Base-by-base conservation (phyloP, 768 basidiomycete species). In the Serendipita sp. region DNA sequence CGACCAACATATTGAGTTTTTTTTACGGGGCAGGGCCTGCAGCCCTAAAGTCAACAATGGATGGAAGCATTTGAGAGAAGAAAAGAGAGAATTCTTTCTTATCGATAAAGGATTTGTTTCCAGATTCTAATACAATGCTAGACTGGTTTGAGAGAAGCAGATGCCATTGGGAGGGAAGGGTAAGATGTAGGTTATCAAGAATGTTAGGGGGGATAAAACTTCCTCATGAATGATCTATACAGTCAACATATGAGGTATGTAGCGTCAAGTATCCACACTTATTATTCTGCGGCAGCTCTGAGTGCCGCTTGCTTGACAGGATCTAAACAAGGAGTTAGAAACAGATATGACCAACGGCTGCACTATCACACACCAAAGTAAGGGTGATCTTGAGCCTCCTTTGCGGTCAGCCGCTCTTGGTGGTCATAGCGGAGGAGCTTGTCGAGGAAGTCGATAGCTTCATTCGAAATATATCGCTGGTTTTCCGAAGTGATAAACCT, bases 371-470 rank as follows among this genome's bases (percentile, higher is more conserved):
- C 70, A 89, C 89, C 88, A 71, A 97, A 98, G 76, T 96, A 97
- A n/a, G 87, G 80, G 70, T 96, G 94, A 16, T 78, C 79, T 73
- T 95, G 92, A 3, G 92, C 91, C 74, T 98, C 95, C 67, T 85
- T 84, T 63, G 95, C 95, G 4, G 95, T 98, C 66, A 97, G 79
- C 64, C 95, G 85, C 72, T 95, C 93, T 77, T 96, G 93, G 72
- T 98, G 95, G 73, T 98, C 95, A 74, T 97, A 98, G 63, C 92
- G 86, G 72, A 96, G 80, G 41, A 98, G 81, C 76, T 93, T 93
- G 76, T 98, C 95, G 67, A 98, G 76, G 71, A 97, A 86, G 77
- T 96, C 94, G 70, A 97, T 89, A 38, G 93, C 95, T 71, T 97
- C 95, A 72, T 92, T 97, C 28, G 92, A 91, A 70, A 97, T 92